A percentile compares a stretch with the other conserved stretches of the same genome.
phyloP scores from a whole-genome alignment of 2,329 filamentous ascomycete genomes.

The Diplodia intermedia region DNA sequence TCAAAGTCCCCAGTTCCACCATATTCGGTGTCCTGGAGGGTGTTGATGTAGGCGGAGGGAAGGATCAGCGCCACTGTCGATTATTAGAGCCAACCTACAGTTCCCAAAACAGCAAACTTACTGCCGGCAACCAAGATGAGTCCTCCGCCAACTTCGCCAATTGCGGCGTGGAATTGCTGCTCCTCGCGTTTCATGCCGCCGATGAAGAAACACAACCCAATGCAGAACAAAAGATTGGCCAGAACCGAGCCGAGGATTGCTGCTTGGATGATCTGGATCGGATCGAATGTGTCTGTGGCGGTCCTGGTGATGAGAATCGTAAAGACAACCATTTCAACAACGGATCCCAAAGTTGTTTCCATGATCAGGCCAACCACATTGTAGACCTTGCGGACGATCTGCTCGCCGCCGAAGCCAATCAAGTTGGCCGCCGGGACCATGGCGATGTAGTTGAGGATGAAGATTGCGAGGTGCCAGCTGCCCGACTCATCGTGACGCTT shows the following conservation, averaged over 20 bases:
- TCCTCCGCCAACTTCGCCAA: conserved; percentile 82
- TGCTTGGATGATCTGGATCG: conserved; percentile 75
- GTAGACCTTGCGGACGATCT: conserved; percentile 75
- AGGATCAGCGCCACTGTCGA: conserved; percentile 55
- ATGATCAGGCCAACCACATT: conserved; percentile 72
- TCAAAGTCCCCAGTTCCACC: conserved; percentile 36
- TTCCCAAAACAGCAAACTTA: conserved; percentile 35
- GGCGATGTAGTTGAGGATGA: conserved; percentile 74
- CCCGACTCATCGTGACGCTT: conserved; percentile 16
- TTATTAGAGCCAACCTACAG: background rate
- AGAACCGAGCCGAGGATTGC: conserved; percentile 84
- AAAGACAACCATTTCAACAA: conserved; percentile 84
- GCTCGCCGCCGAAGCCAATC: conserved; percentile 75
- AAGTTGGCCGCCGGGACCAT: conserved; percentile 80
- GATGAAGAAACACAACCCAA: conserved; percentile 80
- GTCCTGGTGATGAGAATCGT: conserved; percentile 70
- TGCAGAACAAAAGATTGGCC: conserved; percentile 79
- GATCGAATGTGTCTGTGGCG: conserved; percentile 39
- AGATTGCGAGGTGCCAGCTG: conserved; percentile 64
- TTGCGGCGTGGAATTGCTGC: conserved; percentile 75
- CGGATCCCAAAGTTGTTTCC: conserved; percentile 68
- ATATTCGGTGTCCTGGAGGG: conserved; percentile 41
- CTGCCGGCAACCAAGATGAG: conserved; percentile 78
- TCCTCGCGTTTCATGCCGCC: conserved; percentile 73
- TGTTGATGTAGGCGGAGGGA: conserved; percentile 61